phyloP scores from a whole-genome alignment of 1,284 basidiomycete species.

The Meripilus lineatus region DNA sequence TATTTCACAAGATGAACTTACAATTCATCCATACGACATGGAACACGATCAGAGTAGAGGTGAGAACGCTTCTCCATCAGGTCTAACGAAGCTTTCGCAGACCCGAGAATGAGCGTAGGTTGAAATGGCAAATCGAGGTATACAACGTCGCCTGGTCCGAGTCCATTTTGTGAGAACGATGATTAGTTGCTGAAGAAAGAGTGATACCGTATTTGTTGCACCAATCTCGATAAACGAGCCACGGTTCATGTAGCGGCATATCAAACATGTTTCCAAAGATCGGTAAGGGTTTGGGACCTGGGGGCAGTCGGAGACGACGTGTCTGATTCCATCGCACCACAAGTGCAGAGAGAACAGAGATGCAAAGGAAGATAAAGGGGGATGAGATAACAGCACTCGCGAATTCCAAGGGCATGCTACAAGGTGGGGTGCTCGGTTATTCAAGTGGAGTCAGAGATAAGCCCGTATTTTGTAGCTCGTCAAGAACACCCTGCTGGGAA shows the following conservation, averaged over 20 bases:
- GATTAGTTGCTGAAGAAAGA: background rate
- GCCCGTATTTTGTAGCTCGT: no score
- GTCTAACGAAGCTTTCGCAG: background rate
- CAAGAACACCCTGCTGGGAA: no score
- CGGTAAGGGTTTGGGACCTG: slow-evolving; percentile 13
- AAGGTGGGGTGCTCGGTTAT: no score
- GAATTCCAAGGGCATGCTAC: no score
- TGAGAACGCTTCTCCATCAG: slow-evolving; percentile 5
- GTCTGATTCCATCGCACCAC: no score
- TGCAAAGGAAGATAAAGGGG: no score
- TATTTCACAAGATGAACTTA: background rate
- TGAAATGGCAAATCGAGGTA: background rate
- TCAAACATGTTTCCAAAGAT: slow-evolving; percentile 17
- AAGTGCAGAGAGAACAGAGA: no score
- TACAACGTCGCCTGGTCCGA: background rate
- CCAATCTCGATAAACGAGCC: slow-evolving; percentile 10
- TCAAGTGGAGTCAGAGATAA: no score
- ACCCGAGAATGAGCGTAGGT: background rate
- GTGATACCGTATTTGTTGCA: slow-evolving; percentile 1
- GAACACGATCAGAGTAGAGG: slow-evolving; percentile 3
- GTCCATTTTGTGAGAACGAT: background rate
- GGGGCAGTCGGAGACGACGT: no score
- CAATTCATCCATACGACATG: slow-evolving; percentile 2
- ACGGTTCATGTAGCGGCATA: slow-evolving; percentile 10
- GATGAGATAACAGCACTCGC: no score